Conservation (phyloP, 2,329 filamentous ascomycete species). For the Ophiostoma himal-ulmi region DNA sequence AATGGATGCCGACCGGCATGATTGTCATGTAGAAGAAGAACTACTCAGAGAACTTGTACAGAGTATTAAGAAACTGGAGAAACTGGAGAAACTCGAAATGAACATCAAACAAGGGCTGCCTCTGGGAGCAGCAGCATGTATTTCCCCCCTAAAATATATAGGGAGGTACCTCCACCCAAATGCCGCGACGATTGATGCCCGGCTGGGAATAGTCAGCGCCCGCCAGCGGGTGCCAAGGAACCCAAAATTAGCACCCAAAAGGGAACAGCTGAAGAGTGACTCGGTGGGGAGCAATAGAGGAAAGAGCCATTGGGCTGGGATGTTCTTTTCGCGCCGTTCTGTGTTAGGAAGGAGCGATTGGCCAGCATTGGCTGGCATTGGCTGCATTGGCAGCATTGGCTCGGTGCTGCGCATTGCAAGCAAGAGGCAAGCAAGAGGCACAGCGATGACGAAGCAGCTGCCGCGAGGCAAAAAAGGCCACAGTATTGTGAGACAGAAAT, state of each 20-base stretch:
- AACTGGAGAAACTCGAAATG: not conserved
- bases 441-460: conserved; percentile 6
- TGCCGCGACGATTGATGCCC: conserved; percentile 4
- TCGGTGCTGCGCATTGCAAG: not conserved
- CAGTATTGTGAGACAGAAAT: not conserved
- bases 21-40: not conserved
- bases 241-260: not conserved
- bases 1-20: not conserved
- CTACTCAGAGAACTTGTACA: too few relatives aligned
- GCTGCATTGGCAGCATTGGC: not conserved
- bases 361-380: not conserved
- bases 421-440: not conserved
- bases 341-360: too few relatives aligned
- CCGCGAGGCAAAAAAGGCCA: not conserved
- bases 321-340: too few relatives aligned
- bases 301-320: not conserved
- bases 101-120: conserved; percentile 4
- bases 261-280: not conserved
- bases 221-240: conserved; percentile 5
- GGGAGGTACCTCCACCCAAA: not conserved
- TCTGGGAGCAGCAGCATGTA: not conserved
- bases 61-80: not conserved
- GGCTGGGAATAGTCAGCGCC: not conserved
- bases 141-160: not conserved
- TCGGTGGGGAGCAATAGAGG: not conserved